Evolutionary conservation across 2,329 filamentous ascomycete genomes (phyloP), one percentile per base, ranked within the genome.

Genomic region (Cercospora sesami): DNA sequence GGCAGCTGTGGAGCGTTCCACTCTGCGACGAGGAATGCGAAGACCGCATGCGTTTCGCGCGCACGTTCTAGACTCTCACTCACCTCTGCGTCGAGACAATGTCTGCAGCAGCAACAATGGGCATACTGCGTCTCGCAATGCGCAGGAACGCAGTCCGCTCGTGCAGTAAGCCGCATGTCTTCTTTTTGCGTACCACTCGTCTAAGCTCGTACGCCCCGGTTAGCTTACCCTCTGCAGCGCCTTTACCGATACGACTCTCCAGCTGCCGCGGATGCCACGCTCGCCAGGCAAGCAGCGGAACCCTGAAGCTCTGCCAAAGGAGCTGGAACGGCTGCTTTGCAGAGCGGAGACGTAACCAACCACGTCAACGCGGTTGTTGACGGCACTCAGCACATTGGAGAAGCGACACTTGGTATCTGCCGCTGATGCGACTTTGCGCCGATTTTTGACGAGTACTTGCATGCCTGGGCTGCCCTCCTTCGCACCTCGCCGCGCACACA

Each of bases 131-230:
- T 63, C 28, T 30, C 28, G 21, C 61, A 36, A 21, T 8, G 51
- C 18, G 30, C 61, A 64, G 61, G 61, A 64, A 64, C 18, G 26
- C 30, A 23, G 48, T 57, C 42, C 61, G 28, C 61, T 16, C 45
- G 21, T 57, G 61, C 61, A 55, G 61, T 48, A 55, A 30, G 61
- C 61, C 45, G 31, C 61, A 39, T 39, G 16, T 63, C 42, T 36
- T 51, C 18, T 30, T 14, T 33, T 36, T 18, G 14, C 36, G 28
- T 23, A 42, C 42, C 21, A 31, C 26, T 57, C 30, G 30, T 57
- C 48, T 39, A 63, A 39, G 26, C 61, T 63, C 30, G 61, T 28
- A 28, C 51, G 62, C 48, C 45, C 60, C 26, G 53, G 31, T 57
- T 58, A 42, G 31, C 45, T 51, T 58, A 12, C 21, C 31, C 48